phyloP scores from a whole-genome alignment of 495 filamentous ascomycete species.

The Podospora pseudopauciseta region DNA sequence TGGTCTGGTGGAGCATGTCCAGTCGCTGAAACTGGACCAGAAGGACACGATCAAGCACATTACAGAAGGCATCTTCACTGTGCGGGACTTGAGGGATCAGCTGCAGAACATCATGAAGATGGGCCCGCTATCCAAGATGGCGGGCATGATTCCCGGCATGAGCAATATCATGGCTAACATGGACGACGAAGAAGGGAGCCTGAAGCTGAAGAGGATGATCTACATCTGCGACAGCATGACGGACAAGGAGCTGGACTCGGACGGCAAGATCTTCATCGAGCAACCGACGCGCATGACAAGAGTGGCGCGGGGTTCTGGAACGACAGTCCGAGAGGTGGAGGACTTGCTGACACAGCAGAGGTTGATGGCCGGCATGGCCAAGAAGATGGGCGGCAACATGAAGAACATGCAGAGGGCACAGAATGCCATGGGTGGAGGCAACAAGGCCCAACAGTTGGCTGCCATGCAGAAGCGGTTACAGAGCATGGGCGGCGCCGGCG shows the following conservation, averaged over 20 bases:
- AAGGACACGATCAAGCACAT: conserved; percentile 99
- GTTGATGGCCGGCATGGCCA: conserved; percentile 99
- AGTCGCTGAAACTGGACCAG: conserved; percentile 92
- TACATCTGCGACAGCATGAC: conserved; percentile 99
- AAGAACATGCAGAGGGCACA: conserved; percentile 95
- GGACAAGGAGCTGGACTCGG: conserved; percentile 84
- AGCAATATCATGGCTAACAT: conserved; percentile 88
- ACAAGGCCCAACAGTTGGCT: conserved; percentile 89
- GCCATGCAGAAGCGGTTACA: conserved; percentile 95
- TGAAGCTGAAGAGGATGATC: conserved; percentile 96
- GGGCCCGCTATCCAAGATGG: conserved; percentile 95
- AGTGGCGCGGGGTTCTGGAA: conserved; percentile 84
- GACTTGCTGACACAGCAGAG: conserved; percentile 95
- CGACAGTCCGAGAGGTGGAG: conserved; percentile 90
- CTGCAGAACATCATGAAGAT: conserved; percentile 99
- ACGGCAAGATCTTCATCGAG: conserved; percentile 90
- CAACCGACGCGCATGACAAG: conserved; percentile 93
- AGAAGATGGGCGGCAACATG: conserved; percentile 95
- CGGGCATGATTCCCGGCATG: conserved; percentile 96
- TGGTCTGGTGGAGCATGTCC: conserved; percentile 93
- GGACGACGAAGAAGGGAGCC: conserved; percentile 90
- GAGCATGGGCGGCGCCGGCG: conserved; percentile 73
- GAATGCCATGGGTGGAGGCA: conserved; percentile 78
- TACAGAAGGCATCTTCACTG: conserved; percentile 89
- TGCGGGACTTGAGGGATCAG: conserved; percentile 93